Conservation (phyloP, 139 green algal species). For the Chlamydomonas schloesseri region DNA sequence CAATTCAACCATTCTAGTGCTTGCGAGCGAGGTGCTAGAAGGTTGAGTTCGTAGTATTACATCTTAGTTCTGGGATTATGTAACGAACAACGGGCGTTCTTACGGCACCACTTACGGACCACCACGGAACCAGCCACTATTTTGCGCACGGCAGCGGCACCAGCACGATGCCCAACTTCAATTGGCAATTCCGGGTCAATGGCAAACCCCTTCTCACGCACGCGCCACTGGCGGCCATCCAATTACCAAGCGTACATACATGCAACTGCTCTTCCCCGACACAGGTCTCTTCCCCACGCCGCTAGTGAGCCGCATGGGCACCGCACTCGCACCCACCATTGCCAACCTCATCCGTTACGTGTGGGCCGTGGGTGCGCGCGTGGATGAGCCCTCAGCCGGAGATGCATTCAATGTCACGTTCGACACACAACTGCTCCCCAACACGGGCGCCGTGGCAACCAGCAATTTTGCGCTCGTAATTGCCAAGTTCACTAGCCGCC, state of each 20-base stretch:
- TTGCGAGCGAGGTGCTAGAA: too few relatives aligned
- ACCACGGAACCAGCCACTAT: background rate
- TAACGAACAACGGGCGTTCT: too few relatives aligned
- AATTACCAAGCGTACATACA: slow-evolving; percentile 2
- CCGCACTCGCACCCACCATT: background rate
- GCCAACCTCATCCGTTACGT: background rate
- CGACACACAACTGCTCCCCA: slow-evolving; percentile 5
- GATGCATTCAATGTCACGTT: background rate
- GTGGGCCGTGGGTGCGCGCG: background rate
- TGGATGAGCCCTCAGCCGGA: background rate
- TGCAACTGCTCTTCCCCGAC: background rate
- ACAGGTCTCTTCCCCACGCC: background rate
- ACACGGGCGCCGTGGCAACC: background rate
- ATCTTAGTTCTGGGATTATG: too few relatives aligned
- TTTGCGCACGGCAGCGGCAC: background rate
- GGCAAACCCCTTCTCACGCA: background rate
- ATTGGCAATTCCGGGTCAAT: background rate
- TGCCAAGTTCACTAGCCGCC: slow-evolving; percentile 14
- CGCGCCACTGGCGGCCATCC: background rate
- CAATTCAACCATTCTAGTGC: too few relatives aligned
- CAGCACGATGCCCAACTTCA: background rate
- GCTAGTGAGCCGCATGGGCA: background rate
- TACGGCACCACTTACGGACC: background rate
- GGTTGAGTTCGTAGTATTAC: too few relatives aligned
- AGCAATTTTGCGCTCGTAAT: slow-evolving; percentile 1